These are phyloP conservation scores for Colletotrichum theobromicola DNA, from an alignment of 2,329 filamentous ascomycete species.

Conservation along the genomic window DNA sequence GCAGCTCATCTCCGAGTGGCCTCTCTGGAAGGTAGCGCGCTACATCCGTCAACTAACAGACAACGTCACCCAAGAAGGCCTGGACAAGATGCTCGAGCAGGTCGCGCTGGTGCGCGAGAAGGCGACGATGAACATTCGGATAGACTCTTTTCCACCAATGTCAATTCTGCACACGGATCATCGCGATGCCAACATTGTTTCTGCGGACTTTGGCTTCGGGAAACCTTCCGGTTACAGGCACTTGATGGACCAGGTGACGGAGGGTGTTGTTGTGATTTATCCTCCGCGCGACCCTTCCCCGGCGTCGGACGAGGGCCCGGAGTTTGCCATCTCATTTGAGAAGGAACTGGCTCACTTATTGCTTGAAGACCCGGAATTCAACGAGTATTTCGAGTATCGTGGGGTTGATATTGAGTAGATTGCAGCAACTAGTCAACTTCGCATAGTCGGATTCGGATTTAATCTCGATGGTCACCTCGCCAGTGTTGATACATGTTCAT, in stretches of 20 bases:
- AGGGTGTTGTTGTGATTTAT: constrained; percentile 34
- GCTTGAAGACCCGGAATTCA: constrained; percentile 38
- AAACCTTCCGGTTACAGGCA: constrained; percentile 36
- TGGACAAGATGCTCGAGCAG: constrained; percentile 32
- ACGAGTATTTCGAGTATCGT: constrained; percentile 41
- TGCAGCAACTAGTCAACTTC: too few relatives aligned
- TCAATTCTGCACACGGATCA: constrained; percentile 39
- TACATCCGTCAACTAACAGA: constrained; percentile 44
- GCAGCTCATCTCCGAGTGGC: constrained; percentile 39
- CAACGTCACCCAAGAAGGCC: constrained; percentile 35
- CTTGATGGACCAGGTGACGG: constrained; percentile 32
- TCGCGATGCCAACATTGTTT: constrained; percentile 32
- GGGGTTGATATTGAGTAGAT: constrained; percentile 30
- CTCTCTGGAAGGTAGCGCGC: constrained; percentile 37
- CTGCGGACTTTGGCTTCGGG: constrained; percentile 41
- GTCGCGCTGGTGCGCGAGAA: constrained; percentile 43
- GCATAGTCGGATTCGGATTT: background rate
- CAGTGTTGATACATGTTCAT: accelerated
- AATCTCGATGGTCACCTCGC: background rate
- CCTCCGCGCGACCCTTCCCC: constrained; percentile 29
- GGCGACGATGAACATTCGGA: constrained; percentile 32
- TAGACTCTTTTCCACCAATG: constrained; percentile 40
- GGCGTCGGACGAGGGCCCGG: constrained; percentile 38
- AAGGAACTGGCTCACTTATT: constrained; percentile 33
- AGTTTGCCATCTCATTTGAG: constrained; percentile 41